A percentile compares a stretch with the other conserved stretches of the same genome.
phyloP scores from a whole-genome alignment of 2,329 filamentous ascomycete species.

The Aspergillus melleus region DNA sequence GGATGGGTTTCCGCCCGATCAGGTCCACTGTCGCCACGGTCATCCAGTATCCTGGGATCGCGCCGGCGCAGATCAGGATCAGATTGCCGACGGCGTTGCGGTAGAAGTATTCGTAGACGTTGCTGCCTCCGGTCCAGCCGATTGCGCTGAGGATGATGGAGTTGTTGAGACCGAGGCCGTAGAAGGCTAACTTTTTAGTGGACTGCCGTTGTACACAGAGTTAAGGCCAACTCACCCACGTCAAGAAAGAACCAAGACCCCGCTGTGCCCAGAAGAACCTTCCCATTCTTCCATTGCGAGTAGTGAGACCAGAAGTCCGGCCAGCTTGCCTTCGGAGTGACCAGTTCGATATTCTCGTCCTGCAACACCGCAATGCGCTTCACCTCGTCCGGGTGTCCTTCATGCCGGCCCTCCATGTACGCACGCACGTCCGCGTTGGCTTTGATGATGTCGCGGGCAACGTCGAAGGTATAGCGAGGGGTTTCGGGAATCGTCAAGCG shows the following conservation, averaged over 20 bases:
- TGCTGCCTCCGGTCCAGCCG: conserved; percentile 65
- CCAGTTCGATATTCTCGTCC: conserved; percentile 55
- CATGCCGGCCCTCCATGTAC: conserved; percentile 67
- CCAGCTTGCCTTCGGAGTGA: conserved; percentile 70
- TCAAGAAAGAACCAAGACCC: conserved; percentile 84
- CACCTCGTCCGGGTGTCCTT: conserved; percentile 67
- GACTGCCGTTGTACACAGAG: conserved; percentile 18
- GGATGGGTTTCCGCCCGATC: conserved; percentile 75
- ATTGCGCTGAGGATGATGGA: conserved; percentile 69
- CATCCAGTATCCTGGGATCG: conserved; percentile 81
- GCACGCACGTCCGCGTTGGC: conserved; percentile 70
- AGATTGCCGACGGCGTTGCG: conserved; percentile 77
- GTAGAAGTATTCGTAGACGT: conserved; percentile 68
- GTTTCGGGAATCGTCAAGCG: conserved; percentile 85
- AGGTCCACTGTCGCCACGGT: conserved; percentile 73
- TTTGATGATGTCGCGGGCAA: conserved; percentile 72
- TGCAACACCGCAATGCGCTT: conserved; percentile 60
- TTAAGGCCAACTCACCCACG: conserved; percentile 41
- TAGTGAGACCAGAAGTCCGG: conserved; percentile 72
- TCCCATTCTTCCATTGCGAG: conserved; percentile 67
- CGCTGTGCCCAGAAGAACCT: conserved; percentile 74
- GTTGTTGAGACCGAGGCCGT: conserved; percentile 74
- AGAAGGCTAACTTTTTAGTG: conserved; percentile 51
- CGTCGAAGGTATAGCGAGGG: conserved; percentile 83
- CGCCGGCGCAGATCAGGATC: conserved; percentile 74